A percentile compares a stretch with the other conserved stretches of the same genome.
Conservation (phyloP, 306 rosid genomes). For the Alnus glutinosa region DNA sequence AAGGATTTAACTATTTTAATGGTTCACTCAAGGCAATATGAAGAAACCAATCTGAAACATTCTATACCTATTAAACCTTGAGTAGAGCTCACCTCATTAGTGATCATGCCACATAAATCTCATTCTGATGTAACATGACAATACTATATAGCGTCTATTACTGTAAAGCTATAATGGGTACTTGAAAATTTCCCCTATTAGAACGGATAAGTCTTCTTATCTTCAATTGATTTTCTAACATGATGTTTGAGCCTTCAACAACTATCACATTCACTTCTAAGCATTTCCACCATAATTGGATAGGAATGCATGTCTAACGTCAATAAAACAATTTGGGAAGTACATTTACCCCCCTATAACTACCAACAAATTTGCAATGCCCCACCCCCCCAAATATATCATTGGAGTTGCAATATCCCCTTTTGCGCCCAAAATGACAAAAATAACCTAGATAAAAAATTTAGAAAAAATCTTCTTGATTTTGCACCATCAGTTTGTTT, state of each 20-base stretch:
- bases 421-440: too few species aligned
- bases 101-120: neutral
- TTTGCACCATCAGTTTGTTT: neutral
- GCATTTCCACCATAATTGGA: neutral
- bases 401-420: too few species aligned
- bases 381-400: too few species aligned
- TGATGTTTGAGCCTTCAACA: neutral
- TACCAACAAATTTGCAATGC: too few species aligned
- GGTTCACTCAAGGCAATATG: neutral
- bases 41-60: neutral
- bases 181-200: neutral
- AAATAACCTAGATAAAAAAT: too few species aligned
- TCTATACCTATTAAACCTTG: neutral
- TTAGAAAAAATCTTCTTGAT: neutral
- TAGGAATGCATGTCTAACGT: neutral
- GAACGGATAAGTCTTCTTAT: neutral
- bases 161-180: neutral
- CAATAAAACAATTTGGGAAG: neutral
- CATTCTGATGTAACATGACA: neutral
- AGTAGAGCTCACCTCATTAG: neutral
- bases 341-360: too few species aligned
- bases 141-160: neutral
- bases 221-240: neutral
- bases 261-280: neutral
- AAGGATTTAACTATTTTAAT: neutral